phyloP scores from a whole-genome alignment of 1,284 basidiomycete genomes.

The Sparassis latifolia region DNA sequence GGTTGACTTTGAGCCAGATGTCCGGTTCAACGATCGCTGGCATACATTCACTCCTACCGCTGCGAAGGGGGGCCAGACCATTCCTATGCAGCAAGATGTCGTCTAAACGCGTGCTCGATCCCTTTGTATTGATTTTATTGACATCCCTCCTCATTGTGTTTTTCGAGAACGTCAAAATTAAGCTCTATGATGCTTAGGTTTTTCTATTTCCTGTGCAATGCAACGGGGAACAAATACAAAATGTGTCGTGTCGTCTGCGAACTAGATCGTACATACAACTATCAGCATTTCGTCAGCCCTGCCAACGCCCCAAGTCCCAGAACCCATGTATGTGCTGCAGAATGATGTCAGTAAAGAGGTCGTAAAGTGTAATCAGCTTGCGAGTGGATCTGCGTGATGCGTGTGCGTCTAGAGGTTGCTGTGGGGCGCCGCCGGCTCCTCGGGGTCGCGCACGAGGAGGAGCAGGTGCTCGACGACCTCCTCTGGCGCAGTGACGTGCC shows the following conservation, averaged over 20 bases:
- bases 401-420: constrained; percentile 13
- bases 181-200: constrained; percentile 4
- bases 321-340: not conserved
- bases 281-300: too few species aligned
- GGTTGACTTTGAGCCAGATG: constrained; percentile 42
- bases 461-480: constrained; percentile 73
- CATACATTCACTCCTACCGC: constrained; percentile 83
- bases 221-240: constrained; percentile 5
- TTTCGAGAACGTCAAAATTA: constrained; percentile 3
- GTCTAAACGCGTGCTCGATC: constrained; percentile 8
- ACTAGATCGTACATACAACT: constrained; percentile 6
- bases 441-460: constrained; percentile 32
- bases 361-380: not conserved
- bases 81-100: constrained; percentile 26
- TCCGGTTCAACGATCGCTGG: constrained; percentile 89
- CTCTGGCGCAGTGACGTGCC: constrained; percentile 80
- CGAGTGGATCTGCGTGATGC: too few species aligned
- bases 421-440: constrained; percentile 11
- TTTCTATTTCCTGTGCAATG: constrained; percentile 8
- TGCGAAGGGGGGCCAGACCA: constrained; percentile 74
- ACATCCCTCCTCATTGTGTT: constrained; percentile 2
- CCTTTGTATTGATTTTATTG: not conserved
- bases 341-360: not conserved
- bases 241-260: constrained; percentile 1
- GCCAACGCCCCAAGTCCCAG: too few species aligned